Evolutionary conservation across 2,329 filamentous ascomycete species (phyloP).

Genomic region (Paecilomyces variotii): DNA sequence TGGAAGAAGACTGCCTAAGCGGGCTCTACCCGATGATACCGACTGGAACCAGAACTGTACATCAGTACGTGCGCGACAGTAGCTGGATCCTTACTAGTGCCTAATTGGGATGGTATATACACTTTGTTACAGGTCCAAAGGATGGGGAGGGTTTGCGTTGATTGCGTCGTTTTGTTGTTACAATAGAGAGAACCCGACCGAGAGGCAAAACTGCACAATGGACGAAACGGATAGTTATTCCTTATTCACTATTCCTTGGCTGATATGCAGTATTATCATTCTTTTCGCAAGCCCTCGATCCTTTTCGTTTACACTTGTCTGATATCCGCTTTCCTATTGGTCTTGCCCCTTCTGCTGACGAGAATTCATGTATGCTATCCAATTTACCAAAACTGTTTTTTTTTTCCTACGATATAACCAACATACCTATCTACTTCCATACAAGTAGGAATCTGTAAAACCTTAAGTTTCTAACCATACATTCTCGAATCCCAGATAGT

Average conservation of each 20-base stretch:
- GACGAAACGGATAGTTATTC: neutral
- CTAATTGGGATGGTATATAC: neutral
- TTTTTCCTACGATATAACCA: neutral
- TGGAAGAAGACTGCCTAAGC: constrained; percentile 85
- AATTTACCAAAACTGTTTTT: neutral
- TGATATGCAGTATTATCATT: neutral
- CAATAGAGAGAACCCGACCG: neutral
- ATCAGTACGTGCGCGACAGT: neutral
- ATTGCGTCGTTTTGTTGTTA: neutral
- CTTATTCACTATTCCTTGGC: neutral
- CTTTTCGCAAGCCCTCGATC: neutral
- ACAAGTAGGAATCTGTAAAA: neutral
- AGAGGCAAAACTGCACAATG: neutral
- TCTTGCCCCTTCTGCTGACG: neutral
- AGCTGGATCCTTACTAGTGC: neutral
- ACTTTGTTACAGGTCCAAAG: neutral
- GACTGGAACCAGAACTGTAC: neutral
- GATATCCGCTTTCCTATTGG: neutral
- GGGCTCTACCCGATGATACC: neutral
- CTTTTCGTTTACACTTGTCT: neutral
- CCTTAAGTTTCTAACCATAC: too few species aligned
- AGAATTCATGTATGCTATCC: neutral
- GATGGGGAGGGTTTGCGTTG: neutral
- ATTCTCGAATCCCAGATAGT: too few species aligned
- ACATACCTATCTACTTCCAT: neutral